These are phyloP conservation scores for Mortierella hygrophila DNA, from an alignment of 192 early-diverging fungal species.

Conservation along the genomic window DNA sequence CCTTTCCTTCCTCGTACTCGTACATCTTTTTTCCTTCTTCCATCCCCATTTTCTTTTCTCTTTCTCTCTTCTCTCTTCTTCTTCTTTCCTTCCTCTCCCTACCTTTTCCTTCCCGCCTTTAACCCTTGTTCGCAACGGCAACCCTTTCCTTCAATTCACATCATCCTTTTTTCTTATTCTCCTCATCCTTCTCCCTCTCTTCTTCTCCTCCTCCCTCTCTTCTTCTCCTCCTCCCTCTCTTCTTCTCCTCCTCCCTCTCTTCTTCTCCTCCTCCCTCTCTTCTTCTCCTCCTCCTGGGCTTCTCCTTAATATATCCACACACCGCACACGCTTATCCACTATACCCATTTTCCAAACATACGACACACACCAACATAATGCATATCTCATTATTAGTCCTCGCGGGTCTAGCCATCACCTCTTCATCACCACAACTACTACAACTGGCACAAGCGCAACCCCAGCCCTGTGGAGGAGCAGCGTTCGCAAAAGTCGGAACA, in stretches of 20 bases:
- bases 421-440: neutral
- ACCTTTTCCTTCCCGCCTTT: neutral
- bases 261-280: neutral
- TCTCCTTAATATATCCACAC: neutral
- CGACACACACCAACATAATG: neutral
- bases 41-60: neutral
- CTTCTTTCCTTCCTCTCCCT: too few relatives aligned
- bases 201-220: too few relatives aligned
- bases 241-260: neutral
- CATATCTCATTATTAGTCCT: neutral
- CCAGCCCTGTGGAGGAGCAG: constrained; percentile 7
- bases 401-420: neutral
- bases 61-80: neutral
- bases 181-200: neutral
- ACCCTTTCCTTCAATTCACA: neutral
- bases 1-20: too few relatives aligned
- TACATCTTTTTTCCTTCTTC: neutral
- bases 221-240: neutral
- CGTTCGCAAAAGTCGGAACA: constrained; percentile 29
- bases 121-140: neutral
- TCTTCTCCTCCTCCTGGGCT: neutral
- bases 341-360: neutral
- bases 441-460: constrained; percentile 4
- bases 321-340: neutral
- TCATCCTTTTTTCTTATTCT: neutral